These are phyloP conservation scores for Huntiella decipiens DNA, from an alignment of 2,329 filamentous ascomycete genomes.

Conservation along the genomic window DNA sequence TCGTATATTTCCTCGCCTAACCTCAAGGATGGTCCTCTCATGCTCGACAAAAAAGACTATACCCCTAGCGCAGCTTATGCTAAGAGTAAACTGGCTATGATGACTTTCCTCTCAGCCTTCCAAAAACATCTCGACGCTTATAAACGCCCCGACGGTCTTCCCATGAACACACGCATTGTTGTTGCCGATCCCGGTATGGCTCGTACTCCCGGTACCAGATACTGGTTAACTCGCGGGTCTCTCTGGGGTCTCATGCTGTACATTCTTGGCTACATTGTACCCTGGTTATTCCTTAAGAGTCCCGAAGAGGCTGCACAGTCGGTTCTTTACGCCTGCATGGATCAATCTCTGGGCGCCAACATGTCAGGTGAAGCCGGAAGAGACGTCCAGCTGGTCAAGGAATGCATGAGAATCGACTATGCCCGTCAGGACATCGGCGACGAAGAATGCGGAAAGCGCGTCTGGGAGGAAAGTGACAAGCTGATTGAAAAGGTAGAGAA, in stretches of 20 bases:
- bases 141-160: slow-evolving; percentile 62
- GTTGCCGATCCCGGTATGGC: slow-evolving; percentile 73
- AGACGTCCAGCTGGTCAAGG: slow-evolving; percentile 57
- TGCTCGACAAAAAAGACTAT: slow-evolving; percentile 30
- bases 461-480: slow-evolving; percentile 80
- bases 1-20: slow-evolving; percentile 67
- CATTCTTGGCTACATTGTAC: slow-evolving; percentile 55
- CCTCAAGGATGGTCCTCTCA: slow-evolving; percentile 28
- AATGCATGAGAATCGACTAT: slow-evolving; percentile 61
- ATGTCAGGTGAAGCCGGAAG: slow-evolving; percentile 36
- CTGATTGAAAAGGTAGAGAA: slow-evolving; percentile 70
- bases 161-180: slow-evolving; percentile 65
- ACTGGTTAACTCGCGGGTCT: slow-evolving; percentile 73
- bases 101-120: slow-evolving; percentile 75
- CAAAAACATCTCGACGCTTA: slow-evolving; percentile 82
- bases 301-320: slow-evolving; percentile 70
- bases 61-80: slow-evolving; percentile 40
- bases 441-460: slow-evolving; percentile 58
- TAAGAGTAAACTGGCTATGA: slow-evolving; percentile 58
- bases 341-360: slow-evolving; percentile 33
- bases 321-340: slow-evolving; percentile 72
- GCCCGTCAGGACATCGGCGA: slow-evolving; percentile 57
- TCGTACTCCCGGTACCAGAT: slow-evolving; percentile 69
- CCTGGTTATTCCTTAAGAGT: slow-evolving; percentile 80
- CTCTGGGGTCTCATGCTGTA: slow-evolving; percentile 65